Evolutionary conservation across 2,329 filamentous ascomycete genomes (phyloP), one percentile per base, ranked within the genome.

Genomic region (Aspergillus chevalieri): DNA sequence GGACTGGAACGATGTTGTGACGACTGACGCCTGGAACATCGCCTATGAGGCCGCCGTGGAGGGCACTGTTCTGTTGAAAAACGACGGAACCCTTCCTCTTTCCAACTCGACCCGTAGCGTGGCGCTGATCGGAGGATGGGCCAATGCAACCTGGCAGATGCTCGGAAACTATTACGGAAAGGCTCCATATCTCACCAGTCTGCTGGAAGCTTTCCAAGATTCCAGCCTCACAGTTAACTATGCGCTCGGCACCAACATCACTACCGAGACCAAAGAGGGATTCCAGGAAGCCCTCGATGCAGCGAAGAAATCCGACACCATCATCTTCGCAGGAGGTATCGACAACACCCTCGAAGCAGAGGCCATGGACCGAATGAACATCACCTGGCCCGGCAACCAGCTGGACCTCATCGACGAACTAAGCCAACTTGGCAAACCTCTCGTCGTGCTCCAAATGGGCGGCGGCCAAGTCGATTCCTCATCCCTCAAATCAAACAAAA

Each of bases 121-220:
- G 3, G 81, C 78, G 0, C 65, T 85, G 41, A 68, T 85, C 24
- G 82, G 81, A 0, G 74, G 74, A 43, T 84, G 80, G 74, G 80
- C 78, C 2, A 80, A 80, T 46, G 78, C 78, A 6, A 79, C 78
- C 0, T 69, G 65, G 4, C 74, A 82, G 51, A 74, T 85, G 68
- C 78, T 78, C 46, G 82, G 81, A 0, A 81, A 80, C 57, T 85
- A 85, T 64, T 71, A 61, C 50, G 81, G 82, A 24, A 64, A 72
- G 2, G 73, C 82, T 1, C 79, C 80, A 0, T 84, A 79, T 63
- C 66, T 79, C 3, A 75, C 73, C 53, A 76, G 73, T 3, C 81
- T 81, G 0, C 66, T 80, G 0, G 74, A 72, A 26, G 79, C 81
- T 9, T 74, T 79, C 7, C 59, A 76, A 34, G 63, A 73, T 19